phyloP scores from a whole-genome alignment of 2,329 filamentous ascomycete species.

The Thelonectria olida region DNA sequence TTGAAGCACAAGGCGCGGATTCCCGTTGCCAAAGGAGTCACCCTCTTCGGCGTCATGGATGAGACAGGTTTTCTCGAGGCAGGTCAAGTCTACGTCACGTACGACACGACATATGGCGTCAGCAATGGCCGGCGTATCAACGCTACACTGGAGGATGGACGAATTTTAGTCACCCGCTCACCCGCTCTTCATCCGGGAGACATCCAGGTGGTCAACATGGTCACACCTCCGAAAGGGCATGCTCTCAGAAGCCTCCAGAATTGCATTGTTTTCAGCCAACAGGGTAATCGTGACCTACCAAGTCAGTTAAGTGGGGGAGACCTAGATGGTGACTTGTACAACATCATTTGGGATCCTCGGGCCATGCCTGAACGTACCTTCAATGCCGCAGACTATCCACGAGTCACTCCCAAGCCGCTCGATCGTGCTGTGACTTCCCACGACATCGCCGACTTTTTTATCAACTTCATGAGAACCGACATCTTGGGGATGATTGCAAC shows the following conservation, averaged over 20 bases:
- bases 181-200: constrained; percentile 86
- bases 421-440: constrained; percentile 63
- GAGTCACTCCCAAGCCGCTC: constrained; percentile 65
- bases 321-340: constrained; percentile 84
- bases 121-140: constrained; percentile 39
- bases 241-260: constrained; percentile 72
- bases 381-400: constrained; percentile 76
- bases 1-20: constrained; percentile 85
- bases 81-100: constrained; percentile 74
- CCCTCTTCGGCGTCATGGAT: constrained; percentile 85
- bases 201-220: constrained; percentile 71
- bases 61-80: constrained; percentile 76
- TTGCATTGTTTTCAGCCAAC: constrained; percentile 80
- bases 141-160: constrained; percentile 45
- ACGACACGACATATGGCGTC: constrained; percentile 51
- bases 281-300: constrained; percentile 77
- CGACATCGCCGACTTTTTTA: constrained; percentile 84
- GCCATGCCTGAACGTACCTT: constrained; percentile 56
- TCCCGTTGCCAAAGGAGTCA: constrained; percentile 74
- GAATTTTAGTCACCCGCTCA: constrained; percentile 76
- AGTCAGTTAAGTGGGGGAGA: constrained; percentile 84
- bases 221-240: constrained; percentile 67
- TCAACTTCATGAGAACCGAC: constrained; percentile 78
- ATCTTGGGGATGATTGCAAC: constrained; percentile 72
- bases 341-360: constrained; percentile 76